Conservation (phyloP, 23 red algal species). For the Gracilariopsis chorda region DNA sequence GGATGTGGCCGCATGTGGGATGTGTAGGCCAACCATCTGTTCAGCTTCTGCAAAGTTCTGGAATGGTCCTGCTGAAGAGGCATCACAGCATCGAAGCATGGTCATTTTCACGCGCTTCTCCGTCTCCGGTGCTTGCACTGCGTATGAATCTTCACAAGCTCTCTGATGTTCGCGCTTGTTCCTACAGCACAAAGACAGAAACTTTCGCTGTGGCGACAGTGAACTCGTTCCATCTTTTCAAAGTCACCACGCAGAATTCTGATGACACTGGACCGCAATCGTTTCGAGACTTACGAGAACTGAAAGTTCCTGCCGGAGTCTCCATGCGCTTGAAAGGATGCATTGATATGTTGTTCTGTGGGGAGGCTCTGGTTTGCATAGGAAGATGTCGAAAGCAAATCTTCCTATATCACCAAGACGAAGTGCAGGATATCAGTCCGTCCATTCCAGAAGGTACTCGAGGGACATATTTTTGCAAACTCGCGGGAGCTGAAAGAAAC, state of each 20-base stretch:
- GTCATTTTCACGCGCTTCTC: neutral
- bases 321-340: neutral
- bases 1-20: neutral
- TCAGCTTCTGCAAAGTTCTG: neutral
- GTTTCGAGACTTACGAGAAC: neutral
- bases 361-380: neutral
- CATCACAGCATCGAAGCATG: neutral
- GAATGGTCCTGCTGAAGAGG: neutral
- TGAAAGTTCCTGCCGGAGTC: neutral
- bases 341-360: neutral
- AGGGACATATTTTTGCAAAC: neutral
- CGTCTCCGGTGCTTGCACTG: neutral
- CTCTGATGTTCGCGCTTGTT: neutral
- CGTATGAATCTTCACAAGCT: neutral
- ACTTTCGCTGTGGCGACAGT: neutral
- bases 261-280: neutral
- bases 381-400: neutral
- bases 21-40: slow-evolving; percentile 3
- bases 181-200: neutral
- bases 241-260: neutral
- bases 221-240: neutral
- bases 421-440: neutral
- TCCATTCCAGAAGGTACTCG: neutral
- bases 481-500: neutral
- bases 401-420: neutral